Evolutionary conservation across 225 moss, liverwort and hornwort genomes (phyloP).

Genomic region (Antitrichia curtipendula): DNA sequence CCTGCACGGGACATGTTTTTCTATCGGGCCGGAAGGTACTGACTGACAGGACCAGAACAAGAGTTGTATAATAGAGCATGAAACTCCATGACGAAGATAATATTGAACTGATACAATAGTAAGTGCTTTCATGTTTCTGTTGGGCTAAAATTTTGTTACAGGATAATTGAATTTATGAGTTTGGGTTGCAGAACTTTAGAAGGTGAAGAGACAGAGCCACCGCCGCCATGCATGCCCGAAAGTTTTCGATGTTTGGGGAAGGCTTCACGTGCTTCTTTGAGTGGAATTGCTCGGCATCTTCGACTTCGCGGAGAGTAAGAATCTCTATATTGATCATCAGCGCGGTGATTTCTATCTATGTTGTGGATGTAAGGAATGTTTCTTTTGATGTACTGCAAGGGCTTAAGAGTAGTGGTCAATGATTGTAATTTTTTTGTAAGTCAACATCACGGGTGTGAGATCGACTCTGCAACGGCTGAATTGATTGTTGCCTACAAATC

Average conservation of each 20-base stretch:
- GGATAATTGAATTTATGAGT: not conserved
- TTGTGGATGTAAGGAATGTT: not conserved
- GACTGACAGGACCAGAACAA: not conserved
- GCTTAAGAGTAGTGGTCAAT: not conserved
- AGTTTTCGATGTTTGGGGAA: constrained; percentile 42
- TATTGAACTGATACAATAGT: not conserved
- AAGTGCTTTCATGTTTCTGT: not conserved
- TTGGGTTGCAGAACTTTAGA: constrained; percentile 21
- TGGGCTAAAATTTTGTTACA: not conserved
- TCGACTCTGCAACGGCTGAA: not conserved
- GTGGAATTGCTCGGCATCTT: constrained; percentile 87
- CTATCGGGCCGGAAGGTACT: constrained; percentile 87
- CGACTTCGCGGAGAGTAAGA: constrained; percentile 96
- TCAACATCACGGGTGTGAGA: not conserved
- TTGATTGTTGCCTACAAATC: not conserved
- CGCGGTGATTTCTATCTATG: not conserved
- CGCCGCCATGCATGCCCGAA: constrained; percentile 90
- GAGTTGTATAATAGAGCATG: not conserved
- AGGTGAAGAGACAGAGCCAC: constrained; percentile 71
- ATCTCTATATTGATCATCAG: not conserved
- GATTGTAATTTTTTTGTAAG: not conserved
- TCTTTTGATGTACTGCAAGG: not conserved
- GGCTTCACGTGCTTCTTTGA: constrained; percentile 79
- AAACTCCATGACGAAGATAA: not conserved
- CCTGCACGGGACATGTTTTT: constrained; percentile 67